Evolutionary conservation across 495 filamentous ascomycete species (phyloP), one percentile per base, ranked within the genome.

Genomic region (Articulospora tetracladia): DNA sequence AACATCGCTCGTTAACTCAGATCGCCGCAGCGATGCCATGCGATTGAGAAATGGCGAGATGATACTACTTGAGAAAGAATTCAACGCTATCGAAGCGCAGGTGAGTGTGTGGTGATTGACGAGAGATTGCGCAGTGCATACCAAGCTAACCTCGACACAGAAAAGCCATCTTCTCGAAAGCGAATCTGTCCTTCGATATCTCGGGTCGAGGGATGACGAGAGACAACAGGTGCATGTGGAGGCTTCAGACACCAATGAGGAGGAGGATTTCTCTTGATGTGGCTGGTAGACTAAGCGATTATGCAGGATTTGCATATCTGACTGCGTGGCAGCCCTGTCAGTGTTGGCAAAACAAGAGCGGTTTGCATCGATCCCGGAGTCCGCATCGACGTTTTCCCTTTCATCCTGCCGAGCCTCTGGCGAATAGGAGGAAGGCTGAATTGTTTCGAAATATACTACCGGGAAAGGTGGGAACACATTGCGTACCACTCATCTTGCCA

Each of bases 181-280:
- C 32, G 54, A 65, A 36, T 34, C 44, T 36, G 67, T 69, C 46
- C 17, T 67, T 23, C 56, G 49, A 46, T 69, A 69, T 66, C 65
- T 69, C 57, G 61, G 57, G 59, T 61, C 61, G 49, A 62, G 59
- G 55, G 59, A 53, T 22, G 56, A 6, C 24, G 53, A 59, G 32
- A 51, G 15, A 30, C 59, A 57, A 50, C 32, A 52, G 36, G 39
- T 44, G 39, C 39, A 44, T 44, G 49, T 55, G 44, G 57, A 60
- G 11, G 24, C 55, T 3, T 55, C 36, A 30, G 22, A 41, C 17
- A 53, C 66, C 57, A 67, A 66, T 67, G 53, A 62, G 23, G 59
- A 69, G n/a, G 66, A 66, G n/a, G 66, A 69, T 58, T 69, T 69
- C 56, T 60, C 55, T 54, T 69, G 56, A 64, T 50, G 25, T 44